Base-by-base conservation (phyloP, 208 protist genomes). In the Naegleria fowleri region DNA sequence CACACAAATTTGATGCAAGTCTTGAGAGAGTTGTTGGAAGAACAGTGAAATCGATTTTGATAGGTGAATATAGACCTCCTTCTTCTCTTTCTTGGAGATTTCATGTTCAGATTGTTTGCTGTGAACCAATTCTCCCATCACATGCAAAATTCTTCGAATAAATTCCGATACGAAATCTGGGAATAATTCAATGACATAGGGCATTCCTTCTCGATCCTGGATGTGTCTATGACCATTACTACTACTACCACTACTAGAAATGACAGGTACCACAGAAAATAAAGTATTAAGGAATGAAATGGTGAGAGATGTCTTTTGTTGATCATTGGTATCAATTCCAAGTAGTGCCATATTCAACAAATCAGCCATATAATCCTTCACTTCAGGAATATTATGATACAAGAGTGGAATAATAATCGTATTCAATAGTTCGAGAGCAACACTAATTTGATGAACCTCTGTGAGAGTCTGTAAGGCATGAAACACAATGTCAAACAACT, bases 241-340 rank as follows among this genome's bases (percentile, higher is more conserved):
- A 38, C 7, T 9, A n/a, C n/a, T n/a, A n/a, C n/a, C n/a, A n/a
- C n/a, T n/a, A n/a, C n/a, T n/a, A n/a, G 88, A 39, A n/a, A 87
- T 33, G 4, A 91, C 3, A 5, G 89, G 89, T 5, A 91, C 22
- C 5, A 67, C 22, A 33, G 51, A 11, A 39, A 91, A 83, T 25
- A 91, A 25, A 13, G 22, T 75, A 15, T 22, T 41, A 16, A 48
- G 79, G 51, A 91, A 91, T 40, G 22, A 52, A n/a, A 83, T 36
- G 5, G 89, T 83, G 0, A 41, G 6, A 41, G 19, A 88, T 11
- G 89, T 91, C 43, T 91, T 91, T 0, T 36, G 11, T 33, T 7
- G 16, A 91, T 91, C 89, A 43, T 91, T 91, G 3, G 55, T 40
- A 43, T 91, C 89, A 43, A 91, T 91, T 16, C 89, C 89, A 0